Conservation (phyloP, 352 stramenopile genomes). For the Phytophthora syringae region DNA sequence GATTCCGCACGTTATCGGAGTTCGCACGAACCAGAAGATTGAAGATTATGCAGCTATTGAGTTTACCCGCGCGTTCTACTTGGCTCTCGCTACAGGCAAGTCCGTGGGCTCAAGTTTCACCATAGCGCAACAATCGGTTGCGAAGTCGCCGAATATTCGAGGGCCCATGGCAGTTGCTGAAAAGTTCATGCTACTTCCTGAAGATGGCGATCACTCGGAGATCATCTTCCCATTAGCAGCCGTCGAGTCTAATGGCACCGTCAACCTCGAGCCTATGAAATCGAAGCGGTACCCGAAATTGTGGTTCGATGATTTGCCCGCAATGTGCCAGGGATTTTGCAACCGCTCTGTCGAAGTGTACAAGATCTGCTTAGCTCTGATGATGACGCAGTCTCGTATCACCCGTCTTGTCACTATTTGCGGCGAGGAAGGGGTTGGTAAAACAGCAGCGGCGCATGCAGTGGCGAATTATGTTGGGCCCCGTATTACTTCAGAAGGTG, state of each 20-base stretch:
- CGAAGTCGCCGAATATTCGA: conserved; percentile 81
- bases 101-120: conserved; percentile 71
- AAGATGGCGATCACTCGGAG: conserved; percentile 80
- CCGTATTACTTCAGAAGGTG: conserved; percentile 70
- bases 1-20: conserved; percentile 92
- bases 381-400: conserved; percentile 80
- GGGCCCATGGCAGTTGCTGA: conserved; percentile 68
- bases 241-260: conserved; percentile 46
- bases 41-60: conserved; percentile 88
- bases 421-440: conserved; percentile 78
- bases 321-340: conserved; percentile 83
- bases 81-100: conserved; percentile 79
- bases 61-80: conserved; percentile 87
- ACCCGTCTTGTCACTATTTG: conserved; percentile 80
- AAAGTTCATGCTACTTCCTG: conserved; percentile 82
- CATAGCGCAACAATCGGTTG: conserved; percentile 78
- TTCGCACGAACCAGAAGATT: conserved; percentile 86
- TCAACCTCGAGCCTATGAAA: conserved; percentile 59
- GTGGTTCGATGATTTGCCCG: conserved; percentile 81
- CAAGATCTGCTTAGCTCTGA: conserved; percentile 80
- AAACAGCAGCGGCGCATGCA: conserved; percentile 76
- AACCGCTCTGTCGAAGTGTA: conserved; percentile 83
- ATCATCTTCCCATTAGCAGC: conserved; percentile 80
- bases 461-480: conserved; percentile 83
- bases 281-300: conserved; percentile 73